These are phyloP conservation scores for Fragaria iinumae DNA, from an alignment of 306 rosid species.

Conservation along the genomic window DNA sequence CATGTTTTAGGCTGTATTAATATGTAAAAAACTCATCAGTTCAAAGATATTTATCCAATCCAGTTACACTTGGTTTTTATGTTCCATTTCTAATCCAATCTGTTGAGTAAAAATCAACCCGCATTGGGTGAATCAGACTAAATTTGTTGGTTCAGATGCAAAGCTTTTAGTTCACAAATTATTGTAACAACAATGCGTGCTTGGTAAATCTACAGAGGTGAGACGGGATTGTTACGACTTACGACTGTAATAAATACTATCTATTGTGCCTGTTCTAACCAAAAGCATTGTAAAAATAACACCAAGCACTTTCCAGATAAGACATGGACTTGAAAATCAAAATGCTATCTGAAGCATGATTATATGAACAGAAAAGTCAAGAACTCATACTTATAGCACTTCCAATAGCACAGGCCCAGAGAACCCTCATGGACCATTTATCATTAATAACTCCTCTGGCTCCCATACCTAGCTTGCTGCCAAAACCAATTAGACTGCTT, in stretches of 20 bases:
- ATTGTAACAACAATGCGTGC: background rate
- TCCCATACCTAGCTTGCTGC: slow-evolving; percentile 27
- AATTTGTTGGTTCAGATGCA: background rate
- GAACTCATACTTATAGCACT: slow-evolving; percentile 34
- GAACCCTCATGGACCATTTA: slow-evolving; percentile 52
- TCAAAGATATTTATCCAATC: background rate
- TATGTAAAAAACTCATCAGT: background rate
- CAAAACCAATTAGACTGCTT: slow-evolving; percentile 9
- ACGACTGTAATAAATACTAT: background rate
- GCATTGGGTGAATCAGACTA: background rate
- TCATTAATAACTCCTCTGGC: slow-evolving; percentile 40
- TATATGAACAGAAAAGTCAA: background rate
- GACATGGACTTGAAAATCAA: background rate
- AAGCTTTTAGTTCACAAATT: background rate
- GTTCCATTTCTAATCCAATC: background rate
- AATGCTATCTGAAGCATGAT: background rate
- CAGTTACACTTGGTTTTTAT: background rate
- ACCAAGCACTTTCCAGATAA: background rate
- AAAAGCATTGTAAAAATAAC: background rate
- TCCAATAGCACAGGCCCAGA: slow-evolving; percentile 46
- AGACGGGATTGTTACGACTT: background rate
- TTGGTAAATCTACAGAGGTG: background rate
- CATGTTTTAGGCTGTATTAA: background rate
- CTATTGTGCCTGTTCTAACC: background rate
- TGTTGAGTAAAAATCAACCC: background rate